Evolutionary conservation across 139 green algal species (phyloP), one percentile per base, ranked within the genome.

Genomic region (Microglena sp.): DNA sequence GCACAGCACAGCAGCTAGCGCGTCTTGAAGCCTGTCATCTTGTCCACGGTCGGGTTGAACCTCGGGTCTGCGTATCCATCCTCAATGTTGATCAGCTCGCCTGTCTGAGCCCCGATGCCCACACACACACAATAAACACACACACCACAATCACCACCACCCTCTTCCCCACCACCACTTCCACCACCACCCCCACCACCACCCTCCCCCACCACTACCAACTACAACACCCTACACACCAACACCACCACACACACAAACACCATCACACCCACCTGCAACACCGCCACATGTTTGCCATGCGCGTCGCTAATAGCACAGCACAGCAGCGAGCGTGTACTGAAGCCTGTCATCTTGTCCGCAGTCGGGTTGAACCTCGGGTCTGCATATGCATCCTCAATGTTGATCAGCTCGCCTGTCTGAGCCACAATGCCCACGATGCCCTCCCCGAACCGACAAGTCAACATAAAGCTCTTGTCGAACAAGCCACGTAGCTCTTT

Each of bases 21-120:
- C 24, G 83, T 90, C 24, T 45, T 64, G 72, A 78, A 87, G 26
- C 72, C 68, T 8, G 79, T 85, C n/a, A 45, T 22, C 28, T 60
- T 56, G 73, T 88, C 83, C 15, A 84, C 59, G 8, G 62, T 72
- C 4, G 66, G 63, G 62, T 82, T 85, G 72, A 90, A 90, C 31
- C 81, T 53, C 0, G 73, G 69, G 57, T 83, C 65, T 2, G 26
- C 34, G 59, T 89, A 87, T 33, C 74, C 78, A 55, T 89, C 78
- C 3, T 33, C n/a, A 0, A 89, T 72, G 69, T 87, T 87, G 74
- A 87, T 79, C 11, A 68, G 61, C 34, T 72, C 28, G 76, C 80
- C 80, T 36, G 62, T 70, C 18, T 77, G 34, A 3, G 77, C 80
- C 22, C 84, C 74, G 1, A 44, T 56, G 26, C 80, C 77, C 7